These are phyloP conservation scores for Daldinia sp. DNA, from an alignment of 2,329 filamentous ascomycete species.

Conservation along the genomic window DNA sequence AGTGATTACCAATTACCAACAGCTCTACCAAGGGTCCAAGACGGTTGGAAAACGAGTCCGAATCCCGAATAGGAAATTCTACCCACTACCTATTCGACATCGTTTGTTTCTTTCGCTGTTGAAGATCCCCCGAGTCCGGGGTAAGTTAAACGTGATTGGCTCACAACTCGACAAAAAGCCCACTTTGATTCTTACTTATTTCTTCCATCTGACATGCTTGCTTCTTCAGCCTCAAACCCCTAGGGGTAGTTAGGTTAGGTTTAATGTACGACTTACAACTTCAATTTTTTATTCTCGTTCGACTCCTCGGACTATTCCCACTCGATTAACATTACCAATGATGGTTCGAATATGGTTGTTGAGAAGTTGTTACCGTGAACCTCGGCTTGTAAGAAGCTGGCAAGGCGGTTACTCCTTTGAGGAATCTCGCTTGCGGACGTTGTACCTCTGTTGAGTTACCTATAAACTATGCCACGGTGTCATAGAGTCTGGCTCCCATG, in stretches of 20 bases:
- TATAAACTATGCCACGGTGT: not conserved
- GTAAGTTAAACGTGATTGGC: not conserved
- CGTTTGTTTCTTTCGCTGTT: conserved; percentile 26
- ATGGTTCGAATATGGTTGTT: not conserved
- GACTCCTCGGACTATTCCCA: too few relatives aligned
- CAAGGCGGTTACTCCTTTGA: not conserved
- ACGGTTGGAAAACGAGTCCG: conserved; percentile 7
- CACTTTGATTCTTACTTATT: not conserved
- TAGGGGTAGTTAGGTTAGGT: too few relatives aligned
- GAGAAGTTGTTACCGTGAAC: not conserved
- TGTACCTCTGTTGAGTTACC: not conserved
- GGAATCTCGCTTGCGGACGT: not conserved
- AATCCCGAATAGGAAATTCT: not conserved
- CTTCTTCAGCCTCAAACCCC: not conserved
- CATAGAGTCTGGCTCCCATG: too few relatives aligned
- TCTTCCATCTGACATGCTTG: not conserved
- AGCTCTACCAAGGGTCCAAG: not conserved
- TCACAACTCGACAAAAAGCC: not conserved
- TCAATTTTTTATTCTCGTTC: too few relatives aligned
- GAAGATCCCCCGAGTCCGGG: conserved; percentile 1
- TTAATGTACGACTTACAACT: too few relatives aligned
- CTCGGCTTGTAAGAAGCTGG: not conserved
- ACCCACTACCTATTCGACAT: not conserved
- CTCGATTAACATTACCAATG: not conserved
- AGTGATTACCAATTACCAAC: too few relatives aligned